phyloP scores from a whole-genome alignment of 2,329 filamentous ascomycete genomes.

The Talaromyces funiculosus region DNA sequence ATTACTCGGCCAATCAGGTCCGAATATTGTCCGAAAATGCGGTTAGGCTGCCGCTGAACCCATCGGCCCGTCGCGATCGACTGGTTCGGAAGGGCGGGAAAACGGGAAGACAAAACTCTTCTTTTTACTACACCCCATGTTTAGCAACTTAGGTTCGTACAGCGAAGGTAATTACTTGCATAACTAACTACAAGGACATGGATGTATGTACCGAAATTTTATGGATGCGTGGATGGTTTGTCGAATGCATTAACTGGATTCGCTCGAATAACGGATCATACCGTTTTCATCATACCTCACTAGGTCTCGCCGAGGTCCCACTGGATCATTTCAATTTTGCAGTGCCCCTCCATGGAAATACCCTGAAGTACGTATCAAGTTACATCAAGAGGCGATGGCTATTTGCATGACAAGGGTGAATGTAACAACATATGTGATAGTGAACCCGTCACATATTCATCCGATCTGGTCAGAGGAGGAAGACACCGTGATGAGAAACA shows the following conservation, averaged over 20 bases:
- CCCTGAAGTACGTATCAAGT: background rate
- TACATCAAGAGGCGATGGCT: background rate
- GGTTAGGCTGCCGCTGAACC: background rate
- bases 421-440: conserved; percentile 1
- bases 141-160: too few relatives aligned
- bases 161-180: too few relatives aligned
- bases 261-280: background rate
- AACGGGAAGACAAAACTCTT: conserved; percentile 6
- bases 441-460: background rate
- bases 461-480: background rate
- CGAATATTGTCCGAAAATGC: background rate
- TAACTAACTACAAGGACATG: background rate
- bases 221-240: background rate
- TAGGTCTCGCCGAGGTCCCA: conserved; percentile 1
- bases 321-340: background rate
- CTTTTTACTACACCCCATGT: conserved; percentile 9
- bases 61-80: conserved; percentile 12
- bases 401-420: background rate
- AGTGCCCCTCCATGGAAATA: background rate
- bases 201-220: background rate
- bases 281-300: background rate
- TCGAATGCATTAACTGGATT: background rate
- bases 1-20: background rate
- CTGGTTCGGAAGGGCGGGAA: conserved; percentile 13
- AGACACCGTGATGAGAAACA: background rate